phyloP scores from a whole-genome alignment of 495 filamentous ascomycete species.

The Amphirosellinia nigrospora region DNA sequence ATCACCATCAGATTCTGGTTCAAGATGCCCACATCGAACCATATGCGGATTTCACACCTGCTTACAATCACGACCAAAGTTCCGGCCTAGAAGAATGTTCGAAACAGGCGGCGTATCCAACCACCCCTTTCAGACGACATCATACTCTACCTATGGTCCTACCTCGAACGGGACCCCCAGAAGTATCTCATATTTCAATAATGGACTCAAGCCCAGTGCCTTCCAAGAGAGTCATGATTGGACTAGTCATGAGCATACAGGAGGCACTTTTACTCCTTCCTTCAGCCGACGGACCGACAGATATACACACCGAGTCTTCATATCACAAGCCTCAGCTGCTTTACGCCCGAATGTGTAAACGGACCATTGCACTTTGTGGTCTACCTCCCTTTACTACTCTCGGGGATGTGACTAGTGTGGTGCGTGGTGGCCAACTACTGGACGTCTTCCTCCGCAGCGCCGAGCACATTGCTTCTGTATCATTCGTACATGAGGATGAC shows the following conservation, averaged over 20 bases:
- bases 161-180: neutral
- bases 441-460: constrained; percentile 70
- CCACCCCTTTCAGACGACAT: neutral
- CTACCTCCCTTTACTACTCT: constrained; percentile 70
- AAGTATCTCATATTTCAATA: constrained; percentile 15
- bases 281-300: constrained; percentile 22
- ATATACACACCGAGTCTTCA: neutral
- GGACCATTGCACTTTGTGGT: constrained; percentile 68
- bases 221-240: constrained; percentile 33
- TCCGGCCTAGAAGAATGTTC: constrained; percentile 39
- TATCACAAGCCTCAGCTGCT: constrained; percentile 31
- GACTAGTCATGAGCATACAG: constrained; percentile 32
- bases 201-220: constrained; percentile 13
- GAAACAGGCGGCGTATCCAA: constrained; percentile 22
- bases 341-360: constrained; percentile 54
- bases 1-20: constrained; percentile 54
- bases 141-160: constrained; percentile 11
- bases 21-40: constrained; percentile 46
- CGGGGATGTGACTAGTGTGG: constrained; percentile 66
- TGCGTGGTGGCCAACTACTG: constrained; percentile 73
- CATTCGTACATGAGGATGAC: constrained; percentile 69
- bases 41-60: constrained; percentile 27
- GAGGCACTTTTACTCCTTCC: constrained; percentile 31
- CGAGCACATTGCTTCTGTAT: constrained; percentile 69
- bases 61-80: constrained; percentile 31